phyloP scores from a whole-genome alignment of 148 eudicot species.

The Silene uniflora region DNA sequence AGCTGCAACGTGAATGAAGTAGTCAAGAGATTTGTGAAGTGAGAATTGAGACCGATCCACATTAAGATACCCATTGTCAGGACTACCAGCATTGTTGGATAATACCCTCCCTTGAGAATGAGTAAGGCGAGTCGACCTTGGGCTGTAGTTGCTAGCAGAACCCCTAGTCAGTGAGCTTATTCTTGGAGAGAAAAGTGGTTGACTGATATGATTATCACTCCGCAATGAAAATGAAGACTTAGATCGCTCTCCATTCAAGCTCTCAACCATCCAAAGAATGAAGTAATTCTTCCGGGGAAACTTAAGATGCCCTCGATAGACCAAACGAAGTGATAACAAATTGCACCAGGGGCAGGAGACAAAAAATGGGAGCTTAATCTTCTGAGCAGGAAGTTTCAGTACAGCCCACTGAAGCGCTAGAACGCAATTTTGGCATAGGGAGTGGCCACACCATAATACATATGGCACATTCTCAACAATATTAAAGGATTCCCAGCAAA shows the following conservation, averaged over 20 bases:
- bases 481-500: constrained; percentile 63
- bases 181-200: constrained; percentile 38
- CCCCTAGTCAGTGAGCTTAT: constrained; percentile 29
- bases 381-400: constrained; percentile 47
- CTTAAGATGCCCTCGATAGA: constrained; percentile 52
- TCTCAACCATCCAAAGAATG: constrained; percentile 80
- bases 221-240: constrained; percentile 32
- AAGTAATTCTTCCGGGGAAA: constrained; percentile 73
- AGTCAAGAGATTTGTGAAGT: constrained; percentile 42
- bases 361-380: constrained; percentile 54
- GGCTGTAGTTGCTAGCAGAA: not conserved
- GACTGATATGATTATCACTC: constrained; percentile 29
- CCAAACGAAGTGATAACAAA: constrained; percentile 42
- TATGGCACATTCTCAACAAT: constrained; percentile 59
- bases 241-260: constrained; percentile 57
- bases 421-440: constrained; percentile 69
- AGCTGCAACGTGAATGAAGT: constrained; percentile 35
- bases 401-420: constrained; percentile 54
- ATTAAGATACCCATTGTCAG: constrained; percentile 9
- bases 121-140: constrained; percentile 22
- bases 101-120: constrained; percentile 24
- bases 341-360: constrained; percentile 82
- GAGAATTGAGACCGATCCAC: constrained; percentile 35
- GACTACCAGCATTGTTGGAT: constrained; percentile 15
- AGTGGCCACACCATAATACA: constrained; percentile 82